Base-by-base conservation (phyloP, 2,329 filamentous ascomycete genomes). In the Arthrocladium fulminans region DNA sequence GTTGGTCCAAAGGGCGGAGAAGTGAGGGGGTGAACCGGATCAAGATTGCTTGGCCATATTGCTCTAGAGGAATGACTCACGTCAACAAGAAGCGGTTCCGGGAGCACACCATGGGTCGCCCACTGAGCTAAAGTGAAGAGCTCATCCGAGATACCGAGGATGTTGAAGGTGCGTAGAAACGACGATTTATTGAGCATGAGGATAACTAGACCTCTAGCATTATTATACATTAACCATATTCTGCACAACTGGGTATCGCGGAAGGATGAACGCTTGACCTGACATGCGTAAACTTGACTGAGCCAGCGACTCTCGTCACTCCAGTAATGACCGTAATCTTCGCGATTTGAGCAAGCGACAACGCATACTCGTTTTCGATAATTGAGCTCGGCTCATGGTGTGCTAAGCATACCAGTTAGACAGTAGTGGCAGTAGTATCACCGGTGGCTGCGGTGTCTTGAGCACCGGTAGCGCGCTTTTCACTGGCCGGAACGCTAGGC, bases 391-490 rank as follows among this genome's bases (percentile, higher is more conserved):
- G n/a, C n/a, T n/a, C 27, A 7, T 29, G 7, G 7, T 29, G 13
- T 7, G 27, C 13, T 7, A 7, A 7, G 27, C 7, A 23, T 13
- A 7, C 32, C 29, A 38, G 24, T 17, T 45, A 45, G 42, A 50
- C 53, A 47, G 44, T 47, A 15, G 29, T 38, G 23, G 32, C 44
- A 25, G 44, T 25, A 25, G 44, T 39, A 9, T 57, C 54, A 4
- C 13, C 22, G 15, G n/a, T 17, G 29, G 22, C 25, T 24, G 30
- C 13, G 23, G 24, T 44, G 25, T 17, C 8, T 7, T 29, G 24
- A 10, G 20, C 25, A 22, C 41, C 29, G 13, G 24, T 2, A 17
- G 34, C 34, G 3, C 35, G 45, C 49, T 57, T 57, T 50, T 57
- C 55, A 12, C 32, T 43, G 9, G 20, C 30, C 9, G 30, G 41